Evolutionary conservation across 1,284 basidiomycete genomes (phyloP).

Genomic region (Ustilago shanxiensis): DNA sequence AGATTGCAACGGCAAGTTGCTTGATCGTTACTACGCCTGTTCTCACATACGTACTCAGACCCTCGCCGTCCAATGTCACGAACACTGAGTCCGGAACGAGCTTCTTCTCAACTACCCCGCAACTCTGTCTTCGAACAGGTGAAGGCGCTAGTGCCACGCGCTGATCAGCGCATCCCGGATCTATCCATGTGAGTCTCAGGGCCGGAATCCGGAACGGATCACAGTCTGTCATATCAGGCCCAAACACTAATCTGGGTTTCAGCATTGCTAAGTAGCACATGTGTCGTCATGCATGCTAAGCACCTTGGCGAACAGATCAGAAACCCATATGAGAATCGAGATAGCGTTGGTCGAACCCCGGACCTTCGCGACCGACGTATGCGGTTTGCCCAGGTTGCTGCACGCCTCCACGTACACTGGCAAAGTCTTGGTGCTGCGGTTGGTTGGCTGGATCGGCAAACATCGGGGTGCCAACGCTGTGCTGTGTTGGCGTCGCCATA

Average conservation of each 20-base stretch:
- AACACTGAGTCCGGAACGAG: not conserved
- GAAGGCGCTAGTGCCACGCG: not conserved
- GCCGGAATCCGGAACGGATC: not conserved
- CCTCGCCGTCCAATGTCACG: not conserved
- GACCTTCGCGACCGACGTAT: constrained; percentile 6
- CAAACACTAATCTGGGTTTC: not conserved
- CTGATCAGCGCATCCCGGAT: not conserved
- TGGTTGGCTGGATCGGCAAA: constrained; percentile 10
- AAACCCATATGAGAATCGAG: constrained; percentile 54
- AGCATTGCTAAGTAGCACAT: not conserved
- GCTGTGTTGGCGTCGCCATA: constrained; percentile 16
- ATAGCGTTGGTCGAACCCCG: constrained; percentile 44
- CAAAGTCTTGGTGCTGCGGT: constrained; percentile 8
- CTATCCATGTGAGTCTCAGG: constrained; percentile 1
- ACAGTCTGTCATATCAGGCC: not conserved
- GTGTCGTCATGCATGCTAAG: constrained; percentile 1
- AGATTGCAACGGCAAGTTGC: not conserved
- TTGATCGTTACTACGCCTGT: too few relatives aligned
- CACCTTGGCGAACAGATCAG: constrained; percentile 15
- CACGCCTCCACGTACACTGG: not conserved
- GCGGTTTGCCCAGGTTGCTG: not conserved
- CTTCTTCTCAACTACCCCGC: not conserved
- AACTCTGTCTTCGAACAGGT: not conserved
- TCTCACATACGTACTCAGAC: too few relatives aligned
- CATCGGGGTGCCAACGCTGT: constrained; percentile 5